These are phyloP conservation scores for Eremothecium cymbalariae DNA, from an alignment of 1,139 yeast species.

Conservation along the genomic window DNA sequence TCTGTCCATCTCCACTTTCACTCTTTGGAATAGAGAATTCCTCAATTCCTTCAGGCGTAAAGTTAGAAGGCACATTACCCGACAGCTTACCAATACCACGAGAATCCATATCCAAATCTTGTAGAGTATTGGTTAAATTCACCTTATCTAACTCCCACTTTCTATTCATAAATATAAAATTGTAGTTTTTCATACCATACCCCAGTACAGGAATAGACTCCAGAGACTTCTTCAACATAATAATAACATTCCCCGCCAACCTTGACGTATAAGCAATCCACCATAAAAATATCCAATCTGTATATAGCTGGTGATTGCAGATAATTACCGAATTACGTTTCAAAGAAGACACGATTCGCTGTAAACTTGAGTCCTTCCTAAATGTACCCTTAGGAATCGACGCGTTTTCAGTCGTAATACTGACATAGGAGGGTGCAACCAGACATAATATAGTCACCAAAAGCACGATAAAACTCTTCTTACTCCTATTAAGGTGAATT, in stretches of 20 bases:
- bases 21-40: constrained; percentile 38
- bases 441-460: constrained; percentile 25
- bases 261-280: constrained; percentile 67
- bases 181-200: constrained; percentile 73
- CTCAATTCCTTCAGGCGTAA: constrained; percentile 22
- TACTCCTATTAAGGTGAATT: constrained; percentile 21
- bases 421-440: constrained; percentile 28
- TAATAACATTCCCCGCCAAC: constrained; percentile 55
- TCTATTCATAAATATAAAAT: constrained; percentile 67
- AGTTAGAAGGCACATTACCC: constrained; percentile 34
- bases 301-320: constrained; percentile 89
- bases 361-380: constrained; percentile 15
- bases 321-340: constrained; percentile 24
- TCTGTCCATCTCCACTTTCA: constrained; percentile 17
- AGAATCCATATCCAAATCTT: constrained; percentile 45
- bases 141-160: constrained; percentile 76
- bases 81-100: constrained; percentile 44
- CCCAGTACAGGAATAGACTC: constrained; percentile 72
- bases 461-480: constrained; percentile 26
- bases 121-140: constrained; percentile 48
- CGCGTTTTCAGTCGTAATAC: constrained; percentile 27
- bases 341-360: constrained; percentile 21
- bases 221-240: constrained; percentile 73
- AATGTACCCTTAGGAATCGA: constrained; percentile 25
- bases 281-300: constrained; percentile 95